These are phyloP conservation scores for Mycena vitilis DNA, from an alignment of 768 basidiomycete species.

Conservation along the genomic window DNA sequence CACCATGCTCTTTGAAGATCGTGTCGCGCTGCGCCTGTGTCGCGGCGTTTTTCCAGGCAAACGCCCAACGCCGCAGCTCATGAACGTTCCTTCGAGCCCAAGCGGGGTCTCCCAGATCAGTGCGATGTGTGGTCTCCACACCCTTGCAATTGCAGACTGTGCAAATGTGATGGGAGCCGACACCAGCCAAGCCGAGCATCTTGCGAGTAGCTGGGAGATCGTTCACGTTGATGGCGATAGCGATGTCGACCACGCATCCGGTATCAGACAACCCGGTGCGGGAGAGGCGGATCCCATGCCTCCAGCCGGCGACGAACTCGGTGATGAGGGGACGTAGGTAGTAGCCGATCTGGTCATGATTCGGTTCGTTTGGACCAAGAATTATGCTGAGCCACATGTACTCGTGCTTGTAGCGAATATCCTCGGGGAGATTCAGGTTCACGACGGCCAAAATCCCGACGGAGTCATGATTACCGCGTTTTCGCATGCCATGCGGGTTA, in stretches of 20 bases:
- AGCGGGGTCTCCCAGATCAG: conserved; percentile 30
- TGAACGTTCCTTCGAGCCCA: conserved; percentile 29
- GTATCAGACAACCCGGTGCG: conserved; percentile 24
- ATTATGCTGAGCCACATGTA: conserved; percentile 47
- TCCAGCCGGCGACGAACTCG: conserved; percentile 37
- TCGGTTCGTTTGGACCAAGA: conserved; percentile 43
- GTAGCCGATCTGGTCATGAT: conserved; percentile 40
- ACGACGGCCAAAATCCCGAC: conserved; percentile 44
- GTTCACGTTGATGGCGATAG: conserved; percentile 39
- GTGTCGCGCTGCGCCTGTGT: conserved; percentile 28
- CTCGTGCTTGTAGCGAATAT: conserved; percentile 44
- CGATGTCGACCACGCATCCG: conserved; percentile 10
- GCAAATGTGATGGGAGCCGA: conserved; percentile 42
- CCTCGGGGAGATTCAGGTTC: conserved; percentile 45
- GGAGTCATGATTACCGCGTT: conserved; percentile 38
- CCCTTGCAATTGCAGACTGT: conserved; percentile 40
- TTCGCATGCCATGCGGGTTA: conserved; percentile 40
- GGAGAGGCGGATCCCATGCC: conserved; percentile 29
- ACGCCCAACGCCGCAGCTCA: conserved; percentile 32
- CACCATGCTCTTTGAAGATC: conserved; percentile 36
- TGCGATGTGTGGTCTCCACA: conserved; percentile 24
- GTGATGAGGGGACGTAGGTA: conserved; percentile 44
- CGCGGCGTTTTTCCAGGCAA: conserved; percentile 23
- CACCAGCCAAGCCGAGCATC: conserved; percentile 37
- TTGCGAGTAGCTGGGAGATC: conserved; percentile 45